Conservation (phyloP, 202 grass and related monocot genomes). For the Panicum virgatum region DNA sequence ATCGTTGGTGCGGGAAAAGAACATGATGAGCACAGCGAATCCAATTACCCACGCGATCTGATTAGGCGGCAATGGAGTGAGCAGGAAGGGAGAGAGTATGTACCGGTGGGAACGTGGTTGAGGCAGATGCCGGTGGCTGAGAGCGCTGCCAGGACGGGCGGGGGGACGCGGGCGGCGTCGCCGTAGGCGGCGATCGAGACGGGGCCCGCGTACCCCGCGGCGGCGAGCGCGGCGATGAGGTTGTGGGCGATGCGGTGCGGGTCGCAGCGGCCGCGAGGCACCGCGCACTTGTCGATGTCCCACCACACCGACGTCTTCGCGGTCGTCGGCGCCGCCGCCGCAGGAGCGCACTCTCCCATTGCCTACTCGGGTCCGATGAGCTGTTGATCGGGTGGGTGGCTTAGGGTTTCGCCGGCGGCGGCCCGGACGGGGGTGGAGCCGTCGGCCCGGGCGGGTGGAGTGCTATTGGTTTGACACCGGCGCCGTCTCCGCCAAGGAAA, state of each 20-base stretch:
- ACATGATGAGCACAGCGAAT: background rate
- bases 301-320: constrained; percentile 86
- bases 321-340: background rate
- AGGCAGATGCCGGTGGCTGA: constrained; percentile 83
- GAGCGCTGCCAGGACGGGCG: constrained; percentile 54
- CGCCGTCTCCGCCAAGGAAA: constrained; percentile 2
- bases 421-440: background rate
- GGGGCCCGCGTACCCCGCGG: constrained; percentile 49
- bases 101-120: constrained; percentile 80
- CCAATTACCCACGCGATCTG: background rate
- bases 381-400: background rate
- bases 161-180: constrained; percentile 40
- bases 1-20: background rate
- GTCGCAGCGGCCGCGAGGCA: constrained; percentile 54
- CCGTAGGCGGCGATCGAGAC: constrained; percentile 79
- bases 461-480: background rate
- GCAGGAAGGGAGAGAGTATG: background rate
- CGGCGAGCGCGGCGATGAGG: constrained; percentile 68
- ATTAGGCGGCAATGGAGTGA: background rate
- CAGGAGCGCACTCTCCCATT: constrained; percentile 37
- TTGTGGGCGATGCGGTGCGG: constrained; percentile 68
- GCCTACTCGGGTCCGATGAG: background rate
- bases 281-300: constrained; percentile 85
- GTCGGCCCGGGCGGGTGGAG: background rate
- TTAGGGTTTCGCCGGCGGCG: constrained; percentile 43